Conservation (phyloP, 805 yeast genomes). For the Hanseniaspora occidentalis region DNA sequence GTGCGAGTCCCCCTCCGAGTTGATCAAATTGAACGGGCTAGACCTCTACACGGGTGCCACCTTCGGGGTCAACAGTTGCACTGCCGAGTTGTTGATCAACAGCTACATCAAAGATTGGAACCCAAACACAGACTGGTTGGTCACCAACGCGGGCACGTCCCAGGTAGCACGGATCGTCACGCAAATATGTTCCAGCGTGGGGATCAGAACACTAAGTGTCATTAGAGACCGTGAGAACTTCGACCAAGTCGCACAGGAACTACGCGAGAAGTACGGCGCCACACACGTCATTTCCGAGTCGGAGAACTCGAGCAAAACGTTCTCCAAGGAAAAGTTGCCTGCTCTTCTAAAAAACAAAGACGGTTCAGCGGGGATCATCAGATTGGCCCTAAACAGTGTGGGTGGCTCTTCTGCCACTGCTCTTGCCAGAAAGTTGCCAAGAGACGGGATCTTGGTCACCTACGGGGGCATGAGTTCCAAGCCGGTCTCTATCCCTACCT, state of each 20-base stretch:
- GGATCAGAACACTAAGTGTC: slow-evolving; percentile 74
- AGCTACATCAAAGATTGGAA: slow-evolving; percentile 33
- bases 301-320: slow-evolving; percentile 57
- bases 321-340: slow-evolving; percentile 41
- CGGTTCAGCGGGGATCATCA: slow-evolving; percentile 44
- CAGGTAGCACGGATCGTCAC: slow-evolving; percentile 89
- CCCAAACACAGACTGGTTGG: slow-evolving; percentile 54
- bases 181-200: slow-evolving; percentile 71
- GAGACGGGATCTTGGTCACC: slow-evolving; percentile 68
- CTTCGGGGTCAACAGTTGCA: slow-evolving; percentile 80
- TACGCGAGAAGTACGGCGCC: slow-evolving; percentile 59
- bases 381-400: slow-evolving; percentile 80
- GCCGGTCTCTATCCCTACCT: slow-evolving; percentile 86
- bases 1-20: slow-evolving; percentile 35
- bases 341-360: slow-evolving; percentile 33
- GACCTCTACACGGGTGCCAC: slow-evolving; percentile 72
- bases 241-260: slow-evolving; percentile 42
- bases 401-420: slow-evolving; percentile 82
- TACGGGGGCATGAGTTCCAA: slow-evolving; percentile 97
- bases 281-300: slow-evolving; percentile 79
- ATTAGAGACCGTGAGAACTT: slow-evolving; percentile 77
- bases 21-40: slow-evolving; percentile 39
- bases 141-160: slow-evolving; percentile 94
- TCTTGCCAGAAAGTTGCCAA: slow-evolving; percentile 68
- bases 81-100: slow-evolving; percentile 81